Evolutionary conservation across 805 yeast genomes (phyloP), one percentile per base, ranked within the genome.

Genomic region (Kazachstania viticola): DNA sequence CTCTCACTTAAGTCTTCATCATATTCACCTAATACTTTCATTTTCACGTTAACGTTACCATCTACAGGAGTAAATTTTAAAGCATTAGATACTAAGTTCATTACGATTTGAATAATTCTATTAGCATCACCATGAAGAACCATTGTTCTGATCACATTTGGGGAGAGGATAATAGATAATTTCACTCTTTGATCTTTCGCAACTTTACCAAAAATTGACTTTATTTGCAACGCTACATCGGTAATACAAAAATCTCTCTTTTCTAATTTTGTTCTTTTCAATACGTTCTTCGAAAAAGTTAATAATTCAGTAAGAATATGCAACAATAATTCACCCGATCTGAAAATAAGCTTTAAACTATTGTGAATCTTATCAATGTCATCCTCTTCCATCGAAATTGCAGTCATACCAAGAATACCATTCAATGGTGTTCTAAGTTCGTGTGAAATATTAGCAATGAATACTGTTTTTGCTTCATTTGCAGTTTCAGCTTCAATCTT

Each of bases 321-420:
- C 42, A 91, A 56, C 34, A 91, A 61, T 27, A 88, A 61, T 56
- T 91, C 97, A 24, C 98, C 98, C 18, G 93, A 79, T 48, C 94
- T 70, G 57, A 81, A 83, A 32, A 88, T 87, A 32, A 88, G 68
- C 40, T 79, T 80, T 44, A 87, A 60, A 13, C 87, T 77, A 30
- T 77, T 76, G 45, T 79, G 79, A 11, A 85, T 75, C 41, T 75
- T 73, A 11, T 63, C 56, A 4, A 66, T 65, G 42, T 82, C 88
- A 18, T 64, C 65, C 51, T 91, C 97, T 14, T 81, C 91, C 81
- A 85, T 75, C 5, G 95, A 87, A 35, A 88, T 79, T 3, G 94
- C 80, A 0, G 96, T 82, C 87, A 88, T 82, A 40, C 97, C 97
- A 33, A 91, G 61, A 26, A 91, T 91, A 51, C 98, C 98, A 54